Percentiles rank a stretch among this genome's conserved stretches.
Conservation (phyloP, 441 rosid species). For the Jatropha multifida region DNA sequence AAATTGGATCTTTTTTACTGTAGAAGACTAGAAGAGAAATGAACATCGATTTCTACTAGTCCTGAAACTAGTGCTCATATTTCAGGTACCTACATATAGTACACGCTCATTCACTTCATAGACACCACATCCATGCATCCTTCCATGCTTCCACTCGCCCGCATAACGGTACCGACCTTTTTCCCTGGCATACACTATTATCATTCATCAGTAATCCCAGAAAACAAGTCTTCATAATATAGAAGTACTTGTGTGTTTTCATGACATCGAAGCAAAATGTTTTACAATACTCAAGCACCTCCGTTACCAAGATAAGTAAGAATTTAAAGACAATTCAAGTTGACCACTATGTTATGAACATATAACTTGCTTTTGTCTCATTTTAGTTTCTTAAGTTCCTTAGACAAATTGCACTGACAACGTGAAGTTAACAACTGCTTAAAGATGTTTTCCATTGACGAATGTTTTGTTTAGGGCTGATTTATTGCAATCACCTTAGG, state of each 20-base stretch:
- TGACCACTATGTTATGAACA: background rate
- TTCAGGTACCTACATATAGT: slow-evolving; percentile 49
- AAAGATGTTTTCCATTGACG: background rate
- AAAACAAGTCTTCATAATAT: slow-evolving; percentile 7
- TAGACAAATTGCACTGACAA: background rate
- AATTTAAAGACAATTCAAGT: background rate
- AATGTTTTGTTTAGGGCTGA: background rate
- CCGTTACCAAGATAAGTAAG: background rate
- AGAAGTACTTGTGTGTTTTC: slow-evolving; percentile 5
- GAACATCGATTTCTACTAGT: background rate
- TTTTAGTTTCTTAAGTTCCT: background rate
- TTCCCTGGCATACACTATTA: slow-evolving; percentile 52
- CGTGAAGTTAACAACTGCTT: background rate
- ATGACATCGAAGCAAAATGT: background rate
- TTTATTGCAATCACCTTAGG: background rate
- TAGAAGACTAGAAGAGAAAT: background rate
- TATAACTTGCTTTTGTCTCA: background rate
- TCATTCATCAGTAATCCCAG: slow-evolving; percentile 15
- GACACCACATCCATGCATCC: slow-evolving; percentile 93
- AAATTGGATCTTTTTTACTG: background rate
- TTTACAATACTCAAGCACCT: background rate
- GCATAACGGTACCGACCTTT: slow-evolving; percentile 91
- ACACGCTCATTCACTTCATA: slow-evolving; percentile 75
- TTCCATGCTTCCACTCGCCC: slow-evolving; percentile 94
- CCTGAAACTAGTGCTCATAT: slow-evolving; percentile 10